These are phyloP conservation scores for Botrytis fragariae DNA, from an alignment of 2,329 filamentous ascomycete genomes.

Conservation along the genomic window DNA sequence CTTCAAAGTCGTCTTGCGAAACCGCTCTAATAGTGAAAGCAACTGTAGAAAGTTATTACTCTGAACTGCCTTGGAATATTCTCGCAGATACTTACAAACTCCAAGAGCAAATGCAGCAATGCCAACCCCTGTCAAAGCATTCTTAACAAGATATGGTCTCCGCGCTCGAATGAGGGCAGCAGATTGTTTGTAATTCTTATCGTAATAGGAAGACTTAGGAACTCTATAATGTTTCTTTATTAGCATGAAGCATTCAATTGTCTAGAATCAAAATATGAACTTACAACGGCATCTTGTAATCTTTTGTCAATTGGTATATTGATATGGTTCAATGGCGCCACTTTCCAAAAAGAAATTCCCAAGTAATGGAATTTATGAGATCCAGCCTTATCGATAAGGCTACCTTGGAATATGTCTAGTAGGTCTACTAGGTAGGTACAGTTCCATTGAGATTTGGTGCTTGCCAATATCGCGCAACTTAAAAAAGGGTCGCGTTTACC, in stretches of 20 bases:
- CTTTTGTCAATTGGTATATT: not conserved
- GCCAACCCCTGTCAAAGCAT: slow-evolving; percentile 74
- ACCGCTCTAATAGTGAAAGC: slow-evolving; percentile 76
- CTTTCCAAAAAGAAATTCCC: slow-evolving; percentile 12
- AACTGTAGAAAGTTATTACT: slow-evolving; percentile 46
- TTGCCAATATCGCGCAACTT: not conserved
- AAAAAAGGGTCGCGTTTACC: slow-evolving; percentile 16
- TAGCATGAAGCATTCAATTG: not conserved
- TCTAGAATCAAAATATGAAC: not conserved
- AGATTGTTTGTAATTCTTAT: slow-evolving; percentile 79
- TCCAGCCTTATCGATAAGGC: slow-evolving; percentile 21
- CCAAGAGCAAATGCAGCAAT: slow-evolving; percentile 73
- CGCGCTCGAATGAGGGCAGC: slow-evolving; percentile 88
- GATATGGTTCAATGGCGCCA: slow-evolving; percentile 15
- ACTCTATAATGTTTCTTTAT: slow-evolving; percentile 43
- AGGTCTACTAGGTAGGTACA: not conserved
- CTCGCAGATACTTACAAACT: slow-evolving; percentile 72
- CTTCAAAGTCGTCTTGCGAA: slow-evolving; percentile 94
- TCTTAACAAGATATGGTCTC: slow-evolving; percentile 88
- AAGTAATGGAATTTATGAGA: not conserved
- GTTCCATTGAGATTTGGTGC: not conserved
- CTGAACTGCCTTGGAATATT: not conserved
- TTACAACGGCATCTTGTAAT: slow-evolving; percentile 17
- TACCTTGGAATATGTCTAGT: not conserved
- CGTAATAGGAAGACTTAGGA: slow-evolving; percentile 83